Evolutionary conservation across 2,329 filamentous ascomycete genomes (phyloP), one percentile per base, ranked within the genome.

Genomic region (Pseudocercospora eumusae): DNA sequence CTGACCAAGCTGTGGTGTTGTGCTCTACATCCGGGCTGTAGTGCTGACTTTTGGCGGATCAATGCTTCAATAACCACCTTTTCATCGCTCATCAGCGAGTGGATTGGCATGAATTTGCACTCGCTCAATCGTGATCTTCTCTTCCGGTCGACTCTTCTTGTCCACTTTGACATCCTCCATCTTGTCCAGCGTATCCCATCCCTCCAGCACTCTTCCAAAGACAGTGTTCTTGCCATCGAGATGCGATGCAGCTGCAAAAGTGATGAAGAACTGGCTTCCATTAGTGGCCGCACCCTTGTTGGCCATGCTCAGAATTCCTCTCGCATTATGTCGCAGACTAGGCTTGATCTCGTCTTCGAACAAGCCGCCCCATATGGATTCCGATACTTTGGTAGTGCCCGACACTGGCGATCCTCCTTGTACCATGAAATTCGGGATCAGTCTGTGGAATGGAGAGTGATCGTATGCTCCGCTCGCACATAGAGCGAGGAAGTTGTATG

Each of bases 251-350:
- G 89, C 86, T 63, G 89, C 89, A 69, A 92, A 89, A 1, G 88
- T 86, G 64, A 95, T 81, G 75, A 93, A 96, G 78, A 95, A 96
- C 74, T 96, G 91, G 65, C 88, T 92, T 31, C 95, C 95, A 76
- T 98, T 98, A 47, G 93, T 96, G 75, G 96, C 86, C 13, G 92
- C 90, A 0, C 95, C 95, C 25, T 90, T 88, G 78, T 99, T 99
- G 66, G 95, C 95, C 95, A 98, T 98, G 79, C 89, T 93, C 70
- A 99, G 80, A 20, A 98, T 84, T 1, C 95, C 95, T 7, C 93
- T 92, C 56, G 92, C 92, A 0, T 93, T 96, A 80, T 98, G 95
- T 74, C 92, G 92, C 59, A 99, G 82, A 3, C 81, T 80, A 1
- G 87, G 79, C 60, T 86, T 83, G 71, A 97, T 91, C 80, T 96